Percentiles rank a stretch among this genome's conserved stretches.
Evolutionary conservation across 106 monocot genomes (phyloP).

Genomic region (Platanthera guangdongensis): DNA sequence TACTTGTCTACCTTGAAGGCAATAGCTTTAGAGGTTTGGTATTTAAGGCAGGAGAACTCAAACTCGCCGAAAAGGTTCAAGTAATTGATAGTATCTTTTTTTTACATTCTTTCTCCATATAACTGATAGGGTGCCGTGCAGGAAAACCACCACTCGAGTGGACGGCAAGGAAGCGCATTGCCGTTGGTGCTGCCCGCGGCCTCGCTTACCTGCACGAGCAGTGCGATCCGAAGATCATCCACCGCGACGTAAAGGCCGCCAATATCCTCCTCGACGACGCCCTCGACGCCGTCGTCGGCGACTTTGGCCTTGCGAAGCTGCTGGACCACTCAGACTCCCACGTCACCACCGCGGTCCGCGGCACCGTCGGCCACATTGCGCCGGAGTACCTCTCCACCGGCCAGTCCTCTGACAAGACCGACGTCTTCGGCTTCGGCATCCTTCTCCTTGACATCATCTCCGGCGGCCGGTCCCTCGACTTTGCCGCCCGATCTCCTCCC

Average conservation of each 20-base stretch:
- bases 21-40: too few species aligned
- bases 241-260: constrained; percentile 94
- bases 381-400: constrained; percentile 74
- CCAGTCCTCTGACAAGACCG: constrained; percentile 73
- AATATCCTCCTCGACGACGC: constrained; percentile 85
- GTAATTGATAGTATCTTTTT: too few species aligned
- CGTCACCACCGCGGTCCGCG: constrained; percentile 77
- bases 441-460: constrained; percentile 59
- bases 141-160: constrained; percentile 80
- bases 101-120: too few species aligned
- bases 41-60: too few species aligned
- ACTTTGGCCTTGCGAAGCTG: constrained; percentile 89
- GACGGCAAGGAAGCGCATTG: constrained; percentile 67
- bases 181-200: constrained; percentile 75
- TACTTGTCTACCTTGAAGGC: too few species aligned
- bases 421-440: constrained; percentile 68
- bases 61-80: too few species aligned
- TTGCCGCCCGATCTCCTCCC: constrained; percentile 22
- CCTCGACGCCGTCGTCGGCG: constrained; percentile 79
- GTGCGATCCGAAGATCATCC: constrained; percentile 98
- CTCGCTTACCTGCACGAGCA: constrained; percentile 95
- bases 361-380: constrained; percentile 77
- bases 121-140: neutral
- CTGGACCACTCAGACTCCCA: constrained; percentile 81
- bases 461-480: constrained; percentile 43